Evolutionary conservation across 2,329 filamentous ascomycete species (phyloP).

Genomic region (Graphilbum fragrans): DNA sequence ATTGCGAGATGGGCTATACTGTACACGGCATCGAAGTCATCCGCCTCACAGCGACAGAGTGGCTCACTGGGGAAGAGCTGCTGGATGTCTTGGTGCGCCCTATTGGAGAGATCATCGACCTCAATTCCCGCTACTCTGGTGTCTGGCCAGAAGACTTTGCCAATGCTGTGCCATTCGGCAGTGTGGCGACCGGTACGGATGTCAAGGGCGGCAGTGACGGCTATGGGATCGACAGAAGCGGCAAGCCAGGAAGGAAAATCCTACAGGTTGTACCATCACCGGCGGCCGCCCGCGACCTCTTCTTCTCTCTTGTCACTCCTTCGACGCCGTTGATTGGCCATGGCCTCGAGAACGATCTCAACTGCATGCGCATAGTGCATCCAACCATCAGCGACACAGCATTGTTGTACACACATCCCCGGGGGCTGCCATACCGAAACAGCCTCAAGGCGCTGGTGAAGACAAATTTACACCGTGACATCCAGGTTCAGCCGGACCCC

Average conservation of each 20-base stretch:
- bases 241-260: constrained; percentile 15
- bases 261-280: constrained; percentile 70
- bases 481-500: constrained; percentile 53
- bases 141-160: constrained; percentile 68
- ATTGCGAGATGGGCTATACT: constrained; percentile 98
- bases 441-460: constrained; percentile 66
- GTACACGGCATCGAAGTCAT: constrained; percentile 79
- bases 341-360: constrained; percentile 90
- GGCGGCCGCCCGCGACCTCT: constrained; percentile 57
- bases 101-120: constrained; percentile 12
- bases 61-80: constrained; percentile 64
- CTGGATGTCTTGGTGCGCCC: constrained; percentile 50
- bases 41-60: constrained; percentile 76
- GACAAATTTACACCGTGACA: constrained; percentile 57
- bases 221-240: constrained; percentile 1
- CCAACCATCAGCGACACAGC: constrained; percentile 12
- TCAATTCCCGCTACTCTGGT: constrained; percentile 82
- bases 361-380: constrained; percentile 33
- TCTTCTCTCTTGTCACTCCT: constrained; percentile 65
- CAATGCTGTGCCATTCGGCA: constrained; percentile 47
- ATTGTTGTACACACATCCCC: constrained; percentile 61
- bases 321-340: constrained; percentile 81
- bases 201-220: not conserved
- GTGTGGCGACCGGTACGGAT: not conserved
- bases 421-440: constrained; percentile 64